Evolutionary conservation across 768 basidiomycete species (phyloP).

Genomic region (Galerina marginata): DNA sequence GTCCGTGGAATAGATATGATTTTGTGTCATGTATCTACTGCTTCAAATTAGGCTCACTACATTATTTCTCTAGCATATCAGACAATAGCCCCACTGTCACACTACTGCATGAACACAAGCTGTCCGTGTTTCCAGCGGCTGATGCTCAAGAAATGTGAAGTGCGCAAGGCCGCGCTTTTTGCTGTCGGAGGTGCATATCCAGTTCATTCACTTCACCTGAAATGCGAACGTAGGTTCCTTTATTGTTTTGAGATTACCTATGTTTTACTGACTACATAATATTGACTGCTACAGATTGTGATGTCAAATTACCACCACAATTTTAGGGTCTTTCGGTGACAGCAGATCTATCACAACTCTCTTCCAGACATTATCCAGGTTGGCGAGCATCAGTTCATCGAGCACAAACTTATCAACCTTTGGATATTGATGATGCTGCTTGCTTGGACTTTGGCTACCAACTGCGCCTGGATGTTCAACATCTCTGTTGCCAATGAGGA

Average conservation of each 20-base stretch:
- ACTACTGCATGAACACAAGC: background rate
- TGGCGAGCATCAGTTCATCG: slow-evolving; percentile 25
- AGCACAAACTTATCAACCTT: slow-evolving; percentile 9
- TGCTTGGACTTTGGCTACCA: slow-evolving; percentile 22
- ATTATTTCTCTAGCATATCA: background rate
- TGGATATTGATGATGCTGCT: slow-evolving; percentile 17
- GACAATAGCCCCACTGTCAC: background rate
- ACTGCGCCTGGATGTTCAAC: slow-evolving; percentile 25
- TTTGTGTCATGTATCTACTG: background rate
- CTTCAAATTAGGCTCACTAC: background rate
- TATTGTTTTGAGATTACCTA: too few species aligned
- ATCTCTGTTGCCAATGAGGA: background rate
- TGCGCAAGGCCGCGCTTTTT: too few species aligned
- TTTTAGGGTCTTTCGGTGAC: slow-evolving; percentile 6
- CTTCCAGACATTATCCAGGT: slow-evolving; percentile 22
- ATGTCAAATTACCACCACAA: slow-evolving; percentile 20
- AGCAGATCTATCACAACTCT: slow-evolving; percentile 11
- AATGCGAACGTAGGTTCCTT: too few species aligned
- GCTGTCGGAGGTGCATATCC: too few species aligned
- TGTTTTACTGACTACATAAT: too few species aligned
- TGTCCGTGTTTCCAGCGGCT: too few species aligned
- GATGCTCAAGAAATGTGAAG: too few species aligned
- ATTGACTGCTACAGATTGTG: slow-evolving; percentile 3
- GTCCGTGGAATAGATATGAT: background rate
- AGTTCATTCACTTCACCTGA: too few species aligned